Conservation (phyloP, 2,329 filamentous ascomycete genomes). For the Beauveria asiatica region DNA sequence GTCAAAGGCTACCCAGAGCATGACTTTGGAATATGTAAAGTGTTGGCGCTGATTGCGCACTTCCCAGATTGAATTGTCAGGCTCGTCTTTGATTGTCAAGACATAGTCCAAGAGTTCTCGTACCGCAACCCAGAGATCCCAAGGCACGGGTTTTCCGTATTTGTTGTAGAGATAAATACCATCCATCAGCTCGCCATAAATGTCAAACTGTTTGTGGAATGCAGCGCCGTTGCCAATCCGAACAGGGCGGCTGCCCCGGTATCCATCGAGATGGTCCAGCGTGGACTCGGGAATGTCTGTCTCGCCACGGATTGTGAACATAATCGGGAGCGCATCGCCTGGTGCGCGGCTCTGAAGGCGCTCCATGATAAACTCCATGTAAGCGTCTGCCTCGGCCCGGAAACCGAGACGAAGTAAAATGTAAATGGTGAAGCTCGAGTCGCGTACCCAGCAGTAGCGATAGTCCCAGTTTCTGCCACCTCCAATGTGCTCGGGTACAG, state of each 20-base stretch:
- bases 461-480: slow-evolving; percentile 63
- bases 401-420: slow-evolving; percentile 70
- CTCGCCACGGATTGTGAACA: slow-evolving; percentile 71
- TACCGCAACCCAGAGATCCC: slow-evolving; percentile 67
- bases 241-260: slow-evolving; percentile 61
- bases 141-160: slow-evolving; percentile 66
- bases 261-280: slow-evolving; percentile 62
- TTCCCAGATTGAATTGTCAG: slow-evolving; percentile 81
- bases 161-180: slow-evolving; percentile 73
- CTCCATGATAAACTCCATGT: slow-evolving; percentile 70
- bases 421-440: slow-evolving; percentile 71
- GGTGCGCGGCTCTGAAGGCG: slow-evolving; percentile 50
- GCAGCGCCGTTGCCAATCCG: slow-evolving; percentile 71
- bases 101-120: slow-evolving; percentile 63
- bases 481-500: slow-evolving; percentile 65
- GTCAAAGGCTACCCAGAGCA: slow-evolving; percentile 77
- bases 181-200: slow-evolving; percentile 73
- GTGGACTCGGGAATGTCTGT: slow-evolving; percentile 66
- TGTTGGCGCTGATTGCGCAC: slow-evolving; percentile 67
- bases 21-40: slow-evolving; percentile 74
- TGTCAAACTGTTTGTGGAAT: slow-evolving; percentile 69
- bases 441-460: slow-evolving; percentile 69
- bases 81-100: slow-evolving; percentile 55
- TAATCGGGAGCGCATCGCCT: slow-evolving; percentile 62
- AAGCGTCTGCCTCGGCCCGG: slow-evolving; percentile 65